phyloP scores from a whole-genome alignment of 208 protist species.

The Trypanosoma brucei region DNA sequence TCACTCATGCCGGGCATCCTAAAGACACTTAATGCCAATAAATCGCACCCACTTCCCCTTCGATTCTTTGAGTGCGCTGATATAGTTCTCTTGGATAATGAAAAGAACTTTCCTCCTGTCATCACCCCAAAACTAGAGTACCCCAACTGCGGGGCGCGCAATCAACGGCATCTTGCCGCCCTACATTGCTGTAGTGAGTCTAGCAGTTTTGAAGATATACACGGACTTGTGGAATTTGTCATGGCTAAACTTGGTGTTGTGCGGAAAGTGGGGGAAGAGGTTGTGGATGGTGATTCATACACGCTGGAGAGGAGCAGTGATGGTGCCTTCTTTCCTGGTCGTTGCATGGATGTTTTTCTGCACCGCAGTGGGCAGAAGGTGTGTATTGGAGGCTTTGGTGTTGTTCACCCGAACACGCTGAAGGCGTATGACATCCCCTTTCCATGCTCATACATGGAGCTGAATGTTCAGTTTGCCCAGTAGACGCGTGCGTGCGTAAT shows the following conservation, averaged over 20 bases:
- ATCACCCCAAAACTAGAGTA: conserved; percentile 34
- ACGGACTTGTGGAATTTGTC: conserved; percentile 61
- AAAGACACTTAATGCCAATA: conserved; percentile 92
- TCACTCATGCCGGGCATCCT: conserved; percentile 95
- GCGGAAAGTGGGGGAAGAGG: conserved; percentile 23
- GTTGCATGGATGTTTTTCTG: conserved; percentile 81
- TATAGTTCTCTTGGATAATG: conserved; percentile 91
- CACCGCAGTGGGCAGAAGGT: conserved; percentile 54
- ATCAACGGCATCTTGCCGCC: conserved; percentile 85
- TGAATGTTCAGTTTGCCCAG: conserved; percentile 83
- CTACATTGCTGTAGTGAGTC: conserved; percentile 74
- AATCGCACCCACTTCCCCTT: conserved; percentile 90
- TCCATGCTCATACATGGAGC: conserved; percentile 92
- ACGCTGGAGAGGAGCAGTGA: conserved; percentile 58
- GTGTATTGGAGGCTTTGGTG: conserved; percentile 73
- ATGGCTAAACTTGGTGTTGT: conserved; percentile 73
- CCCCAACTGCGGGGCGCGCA: conserved; percentile 80
- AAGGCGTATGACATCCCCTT: conserved; percentile 90
- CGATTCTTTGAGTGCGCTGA: conserved; percentile 97
- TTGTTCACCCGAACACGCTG: conserved; percentile 89
- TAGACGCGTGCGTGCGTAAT: conserved; percentile 3
- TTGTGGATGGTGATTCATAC: conserved; percentile 37
- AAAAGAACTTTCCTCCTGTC: conserved; percentile 78
- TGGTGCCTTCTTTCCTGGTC: conserved; percentile 87
- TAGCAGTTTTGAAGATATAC: conserved; percentile 81